Evolutionary conservation across 2,329 filamentous ascomycete species (phyloP), one percentile per base, ranked within the genome.

Genomic region (Elsinoe arachidis): DNA sequence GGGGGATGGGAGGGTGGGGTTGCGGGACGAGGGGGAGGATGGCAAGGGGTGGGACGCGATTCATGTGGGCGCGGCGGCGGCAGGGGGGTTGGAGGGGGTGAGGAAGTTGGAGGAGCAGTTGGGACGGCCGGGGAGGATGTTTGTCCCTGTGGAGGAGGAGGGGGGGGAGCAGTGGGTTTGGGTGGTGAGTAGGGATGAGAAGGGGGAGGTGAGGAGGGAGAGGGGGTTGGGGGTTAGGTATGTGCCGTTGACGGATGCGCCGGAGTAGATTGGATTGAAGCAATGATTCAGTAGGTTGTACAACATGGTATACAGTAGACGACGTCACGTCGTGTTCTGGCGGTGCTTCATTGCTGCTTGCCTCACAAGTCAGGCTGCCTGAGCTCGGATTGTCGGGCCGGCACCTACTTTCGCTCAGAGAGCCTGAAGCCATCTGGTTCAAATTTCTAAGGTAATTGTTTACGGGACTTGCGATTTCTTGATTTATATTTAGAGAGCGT

Each of bases 31-130:
- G 60, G 73, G 70, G 30, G 73, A 74, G 7, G 76, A 72, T 61
- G 70, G 4, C 4, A 30, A 69, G 11, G 79, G 83, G 0, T 99
- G 92, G 78, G 90, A 97, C 77, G 91, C 88, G 2, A 97, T 99
- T 59, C 93, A 97, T 69, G 93, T 97, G 2, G 93, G 93, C 0
- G 93, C 93, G 0, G 88, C 90, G 6, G 92, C 92, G 0, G 80
- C 74, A 21, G 80, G 83, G 66, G 73, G 95, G 80, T 74, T 21
- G 80, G 83, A 66, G 73, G 95, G 56, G 91, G 95, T 68, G 68
- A 80, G 15, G 80, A 81, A 9, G 59, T 72, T 97, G 62, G 73
- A 95, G 46, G 80, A 84, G 30, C 93, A 97, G 74, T 74, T 99
- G 63, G 83, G 83, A 61, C 74, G 80, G 2, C 92, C 92, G 0